Evolutionary conservation across 345 rosid species (phyloP).

Genomic region (Clausena lansium): DNA sequence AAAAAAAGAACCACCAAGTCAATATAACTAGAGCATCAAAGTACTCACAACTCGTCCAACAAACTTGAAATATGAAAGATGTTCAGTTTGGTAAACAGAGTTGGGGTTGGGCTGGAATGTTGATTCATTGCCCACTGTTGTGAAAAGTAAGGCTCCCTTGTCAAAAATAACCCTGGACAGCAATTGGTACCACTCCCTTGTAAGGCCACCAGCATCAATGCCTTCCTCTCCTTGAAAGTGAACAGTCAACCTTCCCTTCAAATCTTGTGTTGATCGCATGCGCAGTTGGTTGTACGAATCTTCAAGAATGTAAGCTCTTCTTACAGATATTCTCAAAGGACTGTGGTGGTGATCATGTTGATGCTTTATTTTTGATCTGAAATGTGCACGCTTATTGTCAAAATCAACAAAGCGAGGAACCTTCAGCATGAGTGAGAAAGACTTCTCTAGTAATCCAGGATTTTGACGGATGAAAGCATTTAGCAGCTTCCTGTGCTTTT

Average conservation of each 20-base stretch:
- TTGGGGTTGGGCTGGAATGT: conserved; percentile 99
- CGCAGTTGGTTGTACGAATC: conserved; percentile 97
- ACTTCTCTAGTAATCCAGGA: conserved; percentile 92
- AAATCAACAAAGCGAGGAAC: conserved; percentile 96
- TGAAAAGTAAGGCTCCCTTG: conserved; percentile 90
- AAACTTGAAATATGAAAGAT: conserved; percentile 96
- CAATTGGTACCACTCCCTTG: conserved; percentile 99
- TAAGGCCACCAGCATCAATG: conserved; percentile 98
- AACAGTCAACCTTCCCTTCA: conserved; percentile 92
- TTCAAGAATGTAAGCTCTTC: conserved; percentile 95
- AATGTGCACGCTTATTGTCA: conserved; percentile 89
- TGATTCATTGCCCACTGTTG: conserved; percentile 96
- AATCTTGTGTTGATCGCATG: conserved; percentile 72
- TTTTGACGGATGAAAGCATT: conserved; percentile 95
- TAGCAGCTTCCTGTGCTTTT: conserved; percentile 87
- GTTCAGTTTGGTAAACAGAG: conserved; percentile 96
- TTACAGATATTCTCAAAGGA: conserved; percentile 84
- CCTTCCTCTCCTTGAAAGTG: conserved; percentile 99
- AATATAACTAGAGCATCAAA: conserved; percentile 6
- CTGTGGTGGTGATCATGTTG: conserved; percentile 92
- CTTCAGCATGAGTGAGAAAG: conserved; percentile 91
- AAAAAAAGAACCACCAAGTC: neutral
- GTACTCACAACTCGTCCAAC: conserved; percentile 92
- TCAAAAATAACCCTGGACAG: conserved; percentile 94
- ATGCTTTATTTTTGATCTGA: conserved; percentile 92